phyloP scores from a whole-genome alignment of 768 basidiomycete genomes.

The Boletus sensibilis region DNA sequence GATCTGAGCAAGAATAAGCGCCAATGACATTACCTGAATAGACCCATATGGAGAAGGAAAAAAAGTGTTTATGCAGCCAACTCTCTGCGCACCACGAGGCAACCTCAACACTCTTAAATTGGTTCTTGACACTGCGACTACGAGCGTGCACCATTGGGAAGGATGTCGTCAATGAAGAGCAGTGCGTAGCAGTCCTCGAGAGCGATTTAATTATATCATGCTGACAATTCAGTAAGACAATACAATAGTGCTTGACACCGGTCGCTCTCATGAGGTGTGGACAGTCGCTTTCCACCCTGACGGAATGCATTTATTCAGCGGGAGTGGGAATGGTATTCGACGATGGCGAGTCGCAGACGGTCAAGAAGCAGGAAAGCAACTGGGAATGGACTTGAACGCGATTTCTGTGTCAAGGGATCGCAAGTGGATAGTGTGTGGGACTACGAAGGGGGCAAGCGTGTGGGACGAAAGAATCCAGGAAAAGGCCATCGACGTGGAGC shows the following conservation, averaged over 20 bases:
- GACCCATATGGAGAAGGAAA: too few relatives aligned
- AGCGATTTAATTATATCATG: background rate
- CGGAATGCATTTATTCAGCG: background rate
- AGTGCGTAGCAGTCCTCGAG: background rate
- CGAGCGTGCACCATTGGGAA: too few relatives aligned
- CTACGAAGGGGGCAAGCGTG: background rate
- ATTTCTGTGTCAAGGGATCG: background rate
- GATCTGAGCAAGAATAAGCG: too few relatives aligned
- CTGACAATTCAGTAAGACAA: background rate
- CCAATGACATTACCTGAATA: too few relatives aligned
- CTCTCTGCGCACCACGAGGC: too few relatives aligned
- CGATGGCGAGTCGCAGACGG: background rate
- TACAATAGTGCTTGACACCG: background rate
- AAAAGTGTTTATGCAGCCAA: too few relatives aligned
- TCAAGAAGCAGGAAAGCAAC: background rate
- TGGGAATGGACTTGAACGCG: background rate
- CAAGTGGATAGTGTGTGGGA: slow-evolving; percentile 1
- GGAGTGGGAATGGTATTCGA: background rate
- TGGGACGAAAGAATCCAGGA: background rate
- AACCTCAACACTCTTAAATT: too few relatives aligned
- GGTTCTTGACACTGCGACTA: too few relatives aligned
- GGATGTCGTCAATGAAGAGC: too few relatives aligned
- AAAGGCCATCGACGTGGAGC: background rate
- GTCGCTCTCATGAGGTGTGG: too few relatives aligned
- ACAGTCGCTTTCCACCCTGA: background rate